Evolutionary conservation across 2,329 filamentous ascomycete genomes (phyloP), one percentile per base, ranked within the genome.

Genomic region (Trichophyton schoenleinii): DNA sequence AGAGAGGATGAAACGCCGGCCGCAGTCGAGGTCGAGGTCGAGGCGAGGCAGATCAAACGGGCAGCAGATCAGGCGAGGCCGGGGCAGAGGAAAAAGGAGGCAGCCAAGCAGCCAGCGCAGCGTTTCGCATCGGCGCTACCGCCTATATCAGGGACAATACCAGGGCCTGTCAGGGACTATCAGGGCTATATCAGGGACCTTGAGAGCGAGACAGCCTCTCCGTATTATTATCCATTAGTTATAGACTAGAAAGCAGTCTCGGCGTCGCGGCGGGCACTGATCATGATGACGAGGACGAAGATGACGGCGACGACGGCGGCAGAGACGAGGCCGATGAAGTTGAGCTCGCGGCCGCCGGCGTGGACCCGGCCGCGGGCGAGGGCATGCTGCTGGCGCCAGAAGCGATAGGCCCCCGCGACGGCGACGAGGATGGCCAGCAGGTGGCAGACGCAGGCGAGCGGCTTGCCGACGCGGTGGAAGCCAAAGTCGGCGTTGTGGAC

Each of bases 381-480:
- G 3, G 78, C 79, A 64, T 77, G 74, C 69, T 86, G 83, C 66
- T 81, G 76, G 61, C 78, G 75, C 75, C 79, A 83, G 66, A 80
- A 84, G 34, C 83, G 73, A 57, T 77, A 73, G 1, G 76, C 75
- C 8, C 82, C 83, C 11, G 83, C 63, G 1, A 79, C 41, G 1
- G 78, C 68, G 4, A 80, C 72, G 4, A 75, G 60, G 25, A 81
- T 74, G 0, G 79, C 79, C 28, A 75, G 71, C 44, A 62, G 69
- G 58, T 82, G 78, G 63, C 81, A 81, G 1, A 74, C 68, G 3
- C 70, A 73, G 3, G 77, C 74, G 3, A 90, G 71, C 0, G 87
- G 85, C 61, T 81, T 80, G 2, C 85, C 85, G 2, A 87, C 74
- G 9, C 79, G 72, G 63, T 78, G 82, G 69, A 83, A 89, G 0